phyloP scores from a whole-genome alignment of 2,329 filamentous ascomycete species.

The Monascus ruber region DNA sequence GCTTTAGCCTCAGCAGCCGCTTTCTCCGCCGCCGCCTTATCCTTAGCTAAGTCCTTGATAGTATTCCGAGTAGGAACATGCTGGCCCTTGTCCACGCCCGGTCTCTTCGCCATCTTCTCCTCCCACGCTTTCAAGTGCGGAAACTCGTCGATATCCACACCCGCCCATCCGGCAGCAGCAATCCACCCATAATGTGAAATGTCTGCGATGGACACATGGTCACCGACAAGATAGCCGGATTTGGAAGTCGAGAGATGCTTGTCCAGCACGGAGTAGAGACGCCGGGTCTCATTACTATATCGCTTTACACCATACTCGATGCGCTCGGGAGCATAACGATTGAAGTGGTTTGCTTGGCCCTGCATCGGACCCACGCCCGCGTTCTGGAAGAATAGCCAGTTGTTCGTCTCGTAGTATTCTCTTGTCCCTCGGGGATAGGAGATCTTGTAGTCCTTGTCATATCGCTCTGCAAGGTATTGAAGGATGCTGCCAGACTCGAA shows the following conservation, averaged over 20 bases:
- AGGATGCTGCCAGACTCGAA: conserved; percentile 76
- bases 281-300: conserved; percentile 73
- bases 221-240: conserved; percentile 41
- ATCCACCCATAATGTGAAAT: conserved; percentile 76
- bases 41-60: conserved; percentile 47
- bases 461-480: conserved; percentile 71
- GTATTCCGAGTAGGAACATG: conserved; percentile 57
- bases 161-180: conserved; percentile 45
- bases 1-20: conserved; percentile 40
- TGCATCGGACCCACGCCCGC: conserved; percentile 75
- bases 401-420: conserved; percentile 69
- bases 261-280: conserved; percentile 69
- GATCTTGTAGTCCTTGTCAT: conserved; percentile 72
- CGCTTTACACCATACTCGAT: conserved; percentile 74
- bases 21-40: conserved; percentile 48
- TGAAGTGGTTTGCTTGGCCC: conserved; percentile 75
- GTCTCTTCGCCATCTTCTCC: conserved; percentile 55
- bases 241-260: conserved; percentile 49
- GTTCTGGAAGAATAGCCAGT: conserved; percentile 71
- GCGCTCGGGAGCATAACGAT: conserved; percentile 66
- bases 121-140: conserved; percentile 68
- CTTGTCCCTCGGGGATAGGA: conserved; percentile 61
- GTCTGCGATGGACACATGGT: conserved; percentile 50
- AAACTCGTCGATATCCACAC: conserved; percentile 62
- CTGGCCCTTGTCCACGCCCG: conserved; percentile 62